phyloP scores from a whole-genome alignment of 179 eudicot species.

The Heliamphora pulchella region DNA sequence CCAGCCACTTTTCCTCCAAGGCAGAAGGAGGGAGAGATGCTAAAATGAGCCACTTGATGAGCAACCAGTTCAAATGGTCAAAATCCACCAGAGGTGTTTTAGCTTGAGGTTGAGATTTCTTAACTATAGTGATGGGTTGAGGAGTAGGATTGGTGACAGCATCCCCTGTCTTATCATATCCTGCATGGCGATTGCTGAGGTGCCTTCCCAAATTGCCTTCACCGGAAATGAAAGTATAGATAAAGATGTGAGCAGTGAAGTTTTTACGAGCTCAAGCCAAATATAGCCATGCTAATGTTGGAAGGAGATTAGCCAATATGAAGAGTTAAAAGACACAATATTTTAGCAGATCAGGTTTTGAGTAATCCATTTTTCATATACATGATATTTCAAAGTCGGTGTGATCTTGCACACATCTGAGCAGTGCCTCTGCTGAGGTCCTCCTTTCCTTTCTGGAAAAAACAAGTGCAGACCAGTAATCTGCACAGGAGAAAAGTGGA shows the following conservation, averaged over 20 bases:
- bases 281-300: neutral
- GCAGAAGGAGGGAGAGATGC: slow-evolving; percentile 63
- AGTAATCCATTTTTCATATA: neutral
- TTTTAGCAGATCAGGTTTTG: neutral
- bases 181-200: slow-evolving; percentile 83
- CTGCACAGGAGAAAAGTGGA: too few species aligned
- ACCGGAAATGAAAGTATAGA: slow-evolving; percentile 4
- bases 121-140: slow-evolving; percentile 33
- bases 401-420: neutral
- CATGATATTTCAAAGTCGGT: too few species aligned
- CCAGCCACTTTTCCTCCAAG: slow-evolving; percentile 62
- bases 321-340: neutral
- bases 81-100: slow-evolving; percentile 50
- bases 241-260: neutral
- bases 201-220: slow-evolving; percentile 89
- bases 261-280: neutral
- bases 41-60: slow-evolving; percentile 62
- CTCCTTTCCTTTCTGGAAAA: slow-evolving; percentile 2
- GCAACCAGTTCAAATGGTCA: slow-evolving; percentile 83
- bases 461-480: too few species aligned
- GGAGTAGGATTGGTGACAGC: slow-evolving; percentile 31
- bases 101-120: slow-evolving; percentile 49
- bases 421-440: neutral
- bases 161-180: slow-evolving; percentile 66
- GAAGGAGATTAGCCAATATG: neutral